Percentiles rank a stretch among this genome's conserved stretches.
phyloP scores from a whole-genome alignment of 768 basidiomycete species.

The Lyophyllum shimeji region DNA sequence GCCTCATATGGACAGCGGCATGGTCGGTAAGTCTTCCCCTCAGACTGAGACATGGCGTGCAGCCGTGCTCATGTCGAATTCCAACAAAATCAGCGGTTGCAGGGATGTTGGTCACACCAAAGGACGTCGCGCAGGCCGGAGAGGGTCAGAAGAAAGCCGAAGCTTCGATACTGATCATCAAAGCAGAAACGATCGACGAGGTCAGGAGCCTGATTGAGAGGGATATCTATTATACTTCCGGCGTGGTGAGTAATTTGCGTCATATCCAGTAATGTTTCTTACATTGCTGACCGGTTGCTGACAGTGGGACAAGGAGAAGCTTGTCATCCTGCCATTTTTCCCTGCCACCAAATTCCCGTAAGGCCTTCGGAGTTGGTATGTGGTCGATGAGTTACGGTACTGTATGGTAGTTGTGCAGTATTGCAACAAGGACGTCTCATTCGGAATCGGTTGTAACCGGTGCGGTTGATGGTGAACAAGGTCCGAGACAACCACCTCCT shows the following conservation, averaged over 20 bases:
- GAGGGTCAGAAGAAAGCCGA: constrained; percentile 39
- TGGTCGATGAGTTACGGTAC: not conserved
- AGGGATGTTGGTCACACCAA: constrained; percentile 49
- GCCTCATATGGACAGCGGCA: constrained; percentile 35
- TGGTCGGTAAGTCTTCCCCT: constrained; percentile 38
- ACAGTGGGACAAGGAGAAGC: constrained; percentile 62
- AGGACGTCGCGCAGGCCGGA: constrained; percentile 31
- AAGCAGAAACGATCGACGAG: constrained; percentile 50
- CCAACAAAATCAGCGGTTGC: constrained; percentile 37
- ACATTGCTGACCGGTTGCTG: not conserved
- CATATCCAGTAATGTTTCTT: not conserved
- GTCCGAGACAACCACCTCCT: not conserved
- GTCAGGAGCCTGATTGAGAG: constrained; percentile 29
- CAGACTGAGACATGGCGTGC: not conserved
- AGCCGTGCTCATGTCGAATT: not conserved
- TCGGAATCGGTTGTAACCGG: constrained; percentile 12
- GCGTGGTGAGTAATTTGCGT: constrained; percentile 32
- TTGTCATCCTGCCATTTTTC: constrained; percentile 50
- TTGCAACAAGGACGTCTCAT: not conserved
- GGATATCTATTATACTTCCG: constrained; percentile 38
- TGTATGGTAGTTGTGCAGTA: not conserved
- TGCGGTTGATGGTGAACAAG: not conserved
- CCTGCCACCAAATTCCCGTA: constrained; percentile 31
- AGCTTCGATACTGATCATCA: constrained; percentile 52
- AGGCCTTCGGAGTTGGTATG: constrained; percentile 8